Conservation (phyloP, 2,329 filamentous ascomycete species). For the Apiospora malaysiana region DNA sequence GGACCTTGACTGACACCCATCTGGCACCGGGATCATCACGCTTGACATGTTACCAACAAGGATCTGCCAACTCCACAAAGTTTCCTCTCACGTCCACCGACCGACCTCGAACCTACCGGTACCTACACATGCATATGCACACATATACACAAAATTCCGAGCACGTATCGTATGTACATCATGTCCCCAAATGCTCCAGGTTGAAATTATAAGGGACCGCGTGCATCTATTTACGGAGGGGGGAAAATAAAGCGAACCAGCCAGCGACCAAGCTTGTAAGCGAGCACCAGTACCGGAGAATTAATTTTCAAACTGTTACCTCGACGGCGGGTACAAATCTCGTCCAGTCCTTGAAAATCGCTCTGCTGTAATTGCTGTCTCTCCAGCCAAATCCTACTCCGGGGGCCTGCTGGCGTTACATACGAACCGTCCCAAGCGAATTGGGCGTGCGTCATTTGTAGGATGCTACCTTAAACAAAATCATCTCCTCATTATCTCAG, state of each 20-base stretch:
- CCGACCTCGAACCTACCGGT: background rate
- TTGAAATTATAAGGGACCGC: slow-evolving; percentile 3
- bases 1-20: slow-evolving; percentile 32
- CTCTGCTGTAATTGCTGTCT: slow-evolving; percentile 8
- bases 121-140: background rate
- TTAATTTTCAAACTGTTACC: slow-evolving; percentile 7
- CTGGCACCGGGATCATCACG: slow-evolving; percentile 35
- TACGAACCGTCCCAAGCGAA: slow-evolving; percentile 11
- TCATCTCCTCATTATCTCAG: slow-evolving; percentile 5
- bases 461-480: slow-evolving; percentile 14
- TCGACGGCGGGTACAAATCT: slow-evolving; percentile 11
- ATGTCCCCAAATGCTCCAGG: background rate
- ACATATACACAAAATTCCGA: background rate
- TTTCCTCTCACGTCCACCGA: background rate
- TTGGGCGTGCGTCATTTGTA: background rate
- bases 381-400: slow-evolving; percentile 9
- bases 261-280: background rate
- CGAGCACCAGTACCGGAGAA: slow-evolving; percentile 15
- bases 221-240: slow-evolving; percentile 5
- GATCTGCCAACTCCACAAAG: slow-evolving; percentile 32
- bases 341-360: background rate
- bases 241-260: background rate
- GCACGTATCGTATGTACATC: background rate
- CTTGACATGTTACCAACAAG: slow-evolving; percentile 34
- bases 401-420: background rate